Evolutionary conservation across 208 protist genomes (phyloP), one percentile per base, ranked within the genome.

Genomic region (Strigomonas galati): DNA sequence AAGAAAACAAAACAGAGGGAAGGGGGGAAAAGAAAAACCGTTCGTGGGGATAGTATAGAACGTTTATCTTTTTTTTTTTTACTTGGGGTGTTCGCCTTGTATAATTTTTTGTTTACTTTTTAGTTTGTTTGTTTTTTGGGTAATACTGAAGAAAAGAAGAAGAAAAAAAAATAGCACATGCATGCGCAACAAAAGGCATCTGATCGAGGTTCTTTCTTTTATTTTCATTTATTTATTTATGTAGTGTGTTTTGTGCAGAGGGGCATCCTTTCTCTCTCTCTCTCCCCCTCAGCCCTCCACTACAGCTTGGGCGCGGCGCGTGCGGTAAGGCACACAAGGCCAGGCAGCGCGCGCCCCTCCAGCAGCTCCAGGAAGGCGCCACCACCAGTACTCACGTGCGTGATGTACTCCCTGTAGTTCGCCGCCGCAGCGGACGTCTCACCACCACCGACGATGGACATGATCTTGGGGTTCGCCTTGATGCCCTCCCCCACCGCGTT

Each of bases 311-410:
- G 89, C 5, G 74, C 27, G 19, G 86, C 86, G 27, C 80, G 81
- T 6, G 89, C 85, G 9, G 89, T 95, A 58, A 98, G 81, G 69
- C 91, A 94, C 54, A 91, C 78, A 48, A 99, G 80, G 28, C 97
- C 97, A n/a, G 97, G 97, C 14, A 99, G 74, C 17, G 93, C 85
- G 60, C 89, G 83, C 26, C 99, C 99, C 80, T 99, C 98, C 10
- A 99, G 89, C 28, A 99, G 93, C 87, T 99, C 98, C 28, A 99
- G 88, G 31, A 97, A 98, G n/a, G 99, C 99, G 68, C 99, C 99
- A 73, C 99, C 99, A 70, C 99, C 99, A 63, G 99, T 99, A 60
- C 85, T 97, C n/a, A 99, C 93, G 79, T 99, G 98, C 32, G 86
- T 95, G 49, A 99, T 96, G 71, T 74, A 87, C 23, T 86, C 74